A percentile compares a stretch with the other conserved stretches of the same genome.
Conservation (phyloP, 1,139 yeast genomes). For the Sugiyamaella sp. region DNA sequence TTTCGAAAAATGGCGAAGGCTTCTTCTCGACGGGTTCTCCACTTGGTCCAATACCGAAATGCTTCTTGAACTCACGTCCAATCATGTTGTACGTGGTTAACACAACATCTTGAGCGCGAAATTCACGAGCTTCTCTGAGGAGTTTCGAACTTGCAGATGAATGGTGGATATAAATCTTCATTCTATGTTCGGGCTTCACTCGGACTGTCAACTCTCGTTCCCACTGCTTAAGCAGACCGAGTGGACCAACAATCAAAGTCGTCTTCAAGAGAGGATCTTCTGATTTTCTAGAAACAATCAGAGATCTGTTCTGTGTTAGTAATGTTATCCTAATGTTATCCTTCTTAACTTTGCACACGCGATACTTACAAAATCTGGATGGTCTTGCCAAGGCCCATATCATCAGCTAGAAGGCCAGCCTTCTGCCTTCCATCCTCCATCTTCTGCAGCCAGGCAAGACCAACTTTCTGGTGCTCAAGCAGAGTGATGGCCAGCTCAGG, state of each 20-base stretch:
- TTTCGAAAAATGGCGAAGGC: slow-evolving; percentile 65
- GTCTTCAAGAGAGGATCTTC: slow-evolving; percentile 55
- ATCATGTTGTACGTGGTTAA: slow-evolving; percentile 79
- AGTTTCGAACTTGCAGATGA: slow-evolving; percentile 46
- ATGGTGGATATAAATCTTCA: slow-evolving; percentile 64
- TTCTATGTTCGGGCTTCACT: slow-evolving; percentile 51
- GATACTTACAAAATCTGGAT: slow-evolving; percentile 49
- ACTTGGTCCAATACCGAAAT: slow-evolving; percentile 38
- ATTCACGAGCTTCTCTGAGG: slow-evolving; percentile 49
- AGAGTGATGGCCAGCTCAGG: slow-evolving; percentile 63
- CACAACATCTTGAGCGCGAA: slow-evolving; percentile 68
- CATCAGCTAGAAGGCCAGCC: slow-evolving; percentile 57
- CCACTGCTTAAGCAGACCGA: slow-evolving; percentile 71
- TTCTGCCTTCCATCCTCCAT: slow-evolving; percentile 58
- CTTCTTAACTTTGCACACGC: no score
- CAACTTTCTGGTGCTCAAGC: slow-evolving; percentile 83
- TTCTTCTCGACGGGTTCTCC: slow-evolving; percentile 30
- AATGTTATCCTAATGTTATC: neutral
- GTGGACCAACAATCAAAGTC: slow-evolving; percentile 74
- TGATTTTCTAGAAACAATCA: slow-evolving; percentile 71
- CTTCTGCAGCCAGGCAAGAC: slow-evolving; percentile 77
- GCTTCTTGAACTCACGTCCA: slow-evolving; percentile 47
- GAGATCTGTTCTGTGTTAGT: slow-evolving; percentile 50
- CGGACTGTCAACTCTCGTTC: slow-evolving; percentile 61
- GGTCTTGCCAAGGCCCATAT: slow-evolving; percentile 61